Percentiles rank a stretch among this genome's conserved stretches.
Evolutionary conservation across 2,329 filamentous ascomycete species (phyloP).

Genomic region (Epichloe gansuensis): DNA sequence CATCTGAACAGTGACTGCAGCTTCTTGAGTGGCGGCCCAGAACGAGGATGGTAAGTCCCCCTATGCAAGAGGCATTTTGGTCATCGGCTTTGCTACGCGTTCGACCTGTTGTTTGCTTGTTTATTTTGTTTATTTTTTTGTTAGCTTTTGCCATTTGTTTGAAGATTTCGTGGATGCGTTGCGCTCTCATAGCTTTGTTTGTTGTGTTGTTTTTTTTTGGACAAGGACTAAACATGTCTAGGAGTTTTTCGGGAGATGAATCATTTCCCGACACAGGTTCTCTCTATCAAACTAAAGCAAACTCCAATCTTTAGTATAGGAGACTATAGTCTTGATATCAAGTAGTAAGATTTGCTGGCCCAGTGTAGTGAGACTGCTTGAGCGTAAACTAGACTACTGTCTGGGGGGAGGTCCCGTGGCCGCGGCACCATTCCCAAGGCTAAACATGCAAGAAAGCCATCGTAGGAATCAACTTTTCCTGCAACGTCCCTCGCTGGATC

Average conservation of each 20-base stretch:
- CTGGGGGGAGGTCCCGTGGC: too few relatives aligned
- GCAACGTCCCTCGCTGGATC: too few relatives aligned
- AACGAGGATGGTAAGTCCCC: constrained; percentile 67
- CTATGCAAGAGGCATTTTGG: neutral
- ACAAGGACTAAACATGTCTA: constrained; percentile 13
- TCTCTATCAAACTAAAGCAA: constrained; percentile 17
- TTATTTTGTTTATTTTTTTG: neutral
- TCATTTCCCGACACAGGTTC: constrained; percentile 32
- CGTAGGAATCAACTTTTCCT: too few relatives aligned
- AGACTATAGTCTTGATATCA: too few relatives aligned
- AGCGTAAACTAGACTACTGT: too few relatives aligned
- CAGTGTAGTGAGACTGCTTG: too few relatives aligned
- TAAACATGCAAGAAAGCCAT: too few relatives aligned
- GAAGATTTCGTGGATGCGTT: constrained; percentile 3
- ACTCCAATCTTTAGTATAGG: constrained; percentile 18
- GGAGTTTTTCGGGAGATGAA: constrained; percentile 43
- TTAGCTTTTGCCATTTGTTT: neutral
- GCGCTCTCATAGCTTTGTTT: constrained; percentile 1
- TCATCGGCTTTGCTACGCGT: neutral
- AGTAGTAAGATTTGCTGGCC: too few relatives aligned
- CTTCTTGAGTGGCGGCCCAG: constrained; percentile 66
- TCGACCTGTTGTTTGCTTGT: too few relatives aligned
- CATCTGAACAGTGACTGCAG: constrained; percentile 71
- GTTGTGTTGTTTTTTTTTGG: neutral
- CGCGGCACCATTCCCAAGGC: too few relatives aligned